Evolutionary conservation across 177 flowering plant genomes (phyloP).

Genomic region (Telopea speciosissima): DNA sequence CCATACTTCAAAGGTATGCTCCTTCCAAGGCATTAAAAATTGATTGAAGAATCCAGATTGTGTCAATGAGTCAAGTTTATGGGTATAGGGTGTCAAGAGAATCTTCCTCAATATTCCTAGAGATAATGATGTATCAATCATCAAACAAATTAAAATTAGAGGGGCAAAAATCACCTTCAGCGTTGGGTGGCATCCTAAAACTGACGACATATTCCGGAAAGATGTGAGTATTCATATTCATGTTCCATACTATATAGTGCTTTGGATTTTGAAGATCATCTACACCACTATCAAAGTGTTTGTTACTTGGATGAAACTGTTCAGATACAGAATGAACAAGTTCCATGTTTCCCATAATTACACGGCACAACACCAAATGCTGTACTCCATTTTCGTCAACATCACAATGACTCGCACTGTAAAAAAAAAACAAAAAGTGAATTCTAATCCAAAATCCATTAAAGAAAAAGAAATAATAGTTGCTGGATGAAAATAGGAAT

Average conservation of each 20-base stretch:
- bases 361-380: constrained; percentile 79
- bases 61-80: not conserved
- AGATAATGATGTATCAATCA: not conserved
- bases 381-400: constrained; percentile 88
- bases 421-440: constrained; percentile 18
- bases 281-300: constrained; percentile 74
- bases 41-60: not conserved
- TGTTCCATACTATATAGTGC: constrained; percentile 59
- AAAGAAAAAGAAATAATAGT: not conserved
- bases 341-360: constrained; percentile 91
- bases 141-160: constrained; percentile 10
- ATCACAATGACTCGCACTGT: constrained; percentile 71
- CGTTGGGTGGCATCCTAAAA: constrained; percentile 52
- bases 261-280: constrained; percentile 61
- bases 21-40: not conserved
- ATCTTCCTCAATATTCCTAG: not conserved
- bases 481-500: not conserved
- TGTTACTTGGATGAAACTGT: constrained; percentile 67
- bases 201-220: constrained; percentile 80
- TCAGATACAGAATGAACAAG: constrained; percentile 49
- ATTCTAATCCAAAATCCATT: not conserved
- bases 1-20: not conserved
- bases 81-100: not conserved
- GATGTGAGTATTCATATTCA: constrained; percentile 72
- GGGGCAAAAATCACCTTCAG: constrained; percentile 54